These are phyloP conservation scores for Aspergillus sp. DNA, from an alignment of 2,329 filamentous ascomycete genomes.

Conservation along the genomic window DNA sequence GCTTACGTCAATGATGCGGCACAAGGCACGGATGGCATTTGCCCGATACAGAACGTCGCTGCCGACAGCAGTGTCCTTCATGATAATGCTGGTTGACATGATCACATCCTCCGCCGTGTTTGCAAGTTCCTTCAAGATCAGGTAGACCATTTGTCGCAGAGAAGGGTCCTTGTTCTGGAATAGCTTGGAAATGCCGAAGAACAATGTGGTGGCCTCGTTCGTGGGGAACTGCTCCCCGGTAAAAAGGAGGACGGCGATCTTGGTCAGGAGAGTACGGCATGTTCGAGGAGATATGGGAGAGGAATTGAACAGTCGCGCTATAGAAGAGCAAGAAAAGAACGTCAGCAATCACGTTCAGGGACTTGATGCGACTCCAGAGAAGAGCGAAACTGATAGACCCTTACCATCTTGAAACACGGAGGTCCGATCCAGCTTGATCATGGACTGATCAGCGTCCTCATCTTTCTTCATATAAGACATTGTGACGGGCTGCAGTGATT, in stretches of 20 bases:
- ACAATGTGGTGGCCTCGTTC: constrained; percentile 95
- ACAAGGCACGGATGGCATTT: constrained; percentile 93
- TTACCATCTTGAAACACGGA: constrained; percentile 98
- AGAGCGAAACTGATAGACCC: constrained; percentile 28
- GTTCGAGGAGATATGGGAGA: constrained; percentile 94
- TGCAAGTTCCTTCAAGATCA: constrained; percentile 96
- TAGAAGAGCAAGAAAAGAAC: not conserved
- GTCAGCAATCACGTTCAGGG: constrained; percentile 24
- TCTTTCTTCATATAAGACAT: constrained; percentile 99
- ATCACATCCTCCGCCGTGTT: constrained; percentile 97
- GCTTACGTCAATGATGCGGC: constrained; percentile 91
- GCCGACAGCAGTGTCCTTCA: constrained; percentile 97
- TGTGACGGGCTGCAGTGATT: constrained; percentile 36
- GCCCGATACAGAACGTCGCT: constrained; percentile 92
- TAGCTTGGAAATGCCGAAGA: constrained; percentile 98
- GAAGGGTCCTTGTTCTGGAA: constrained; percentile 99
- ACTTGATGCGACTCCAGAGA: constrained; percentile 22
- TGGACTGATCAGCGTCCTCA: constrained; percentile 88
- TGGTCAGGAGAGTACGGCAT: constrained; percentile 96
- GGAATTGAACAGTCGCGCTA: constrained; percentile 95
- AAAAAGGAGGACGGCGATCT: constrained; percentile 94
- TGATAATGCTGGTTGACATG: constrained; percentile 99
- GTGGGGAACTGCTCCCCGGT: constrained; percentile 96
- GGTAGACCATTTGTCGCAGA: constrained; percentile 96
- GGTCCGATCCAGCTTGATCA: constrained; percentile 97